Evolutionary conservation across 306 rosid species (phyloP), one percentile per base, ranked within the genome.

Genomic region (Prinsepia uniflora): DNA sequence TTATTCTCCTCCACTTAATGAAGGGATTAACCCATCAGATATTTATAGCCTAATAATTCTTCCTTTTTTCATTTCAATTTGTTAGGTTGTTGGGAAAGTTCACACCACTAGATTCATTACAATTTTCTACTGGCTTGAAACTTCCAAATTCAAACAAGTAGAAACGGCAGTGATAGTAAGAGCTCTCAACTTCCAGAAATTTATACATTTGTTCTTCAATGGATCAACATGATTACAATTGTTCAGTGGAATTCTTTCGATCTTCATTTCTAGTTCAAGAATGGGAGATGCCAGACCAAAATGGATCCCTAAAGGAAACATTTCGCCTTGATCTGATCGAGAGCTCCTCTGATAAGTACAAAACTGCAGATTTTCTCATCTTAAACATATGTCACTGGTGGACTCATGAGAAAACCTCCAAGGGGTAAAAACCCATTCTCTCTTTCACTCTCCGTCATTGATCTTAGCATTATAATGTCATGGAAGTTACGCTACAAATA

Each of bases 371-470:
- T 56, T 8, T 75, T 75, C 72, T 74, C 7, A 41, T 75, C 47
- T 75, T 75, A 58, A 75, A 75, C 41, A 75, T 72, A 15, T 72
- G 78, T 39, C 78, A 75, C 41, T 75, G 72, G 67, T 75, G 78
- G 78, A 75, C 72, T 66, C 78, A 75, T 66, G 72, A 75, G 45
- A 75, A 75, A 47, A 75, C 78, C 66, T 43, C 78, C 42, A 56
- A 34, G 56, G 78, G 78, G 78, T 74, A 18, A 66, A 18, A n/a
- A n/a, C 20, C 3, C 40, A 24, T 15, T 10, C 44, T 30, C 13
- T 60, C 65, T 66, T 56, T 44, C 59, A 64, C n/a, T 60, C 18
- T 54, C 5, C 17, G 53, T n/a, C 34, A 30, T 65, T 57, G 18
- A 59, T 41, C 2, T 65, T 34, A n/a, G n/a, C n/a, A n/a, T n/a